A percentile compares a stretch with the other conserved stretches of the same genome.
These are phyloP conservation scores for Cicer judaicum DNA, from an alignment of 306 rosid genomes.

Conservation along the genomic window DNA sequence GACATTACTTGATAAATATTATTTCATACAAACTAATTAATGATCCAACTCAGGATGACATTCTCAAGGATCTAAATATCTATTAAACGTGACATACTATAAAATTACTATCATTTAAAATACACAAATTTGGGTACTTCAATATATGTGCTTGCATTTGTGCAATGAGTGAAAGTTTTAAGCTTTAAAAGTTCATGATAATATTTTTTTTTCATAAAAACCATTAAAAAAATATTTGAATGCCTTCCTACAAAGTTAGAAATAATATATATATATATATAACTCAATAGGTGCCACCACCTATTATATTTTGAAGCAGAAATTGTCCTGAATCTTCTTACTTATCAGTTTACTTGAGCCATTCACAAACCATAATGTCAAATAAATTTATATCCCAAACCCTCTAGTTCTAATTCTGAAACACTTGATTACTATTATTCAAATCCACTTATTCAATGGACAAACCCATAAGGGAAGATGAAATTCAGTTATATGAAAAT, in stretches of 20 bases:
- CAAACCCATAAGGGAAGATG: slow-evolving; percentile 3
- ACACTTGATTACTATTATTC: background rate
- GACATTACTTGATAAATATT: too few relatives aligned
- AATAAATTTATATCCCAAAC: slow-evolving; percentile 17
- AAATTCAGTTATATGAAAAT: slow-evolving; percentile 29
- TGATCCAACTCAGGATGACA: too few relatives aligned
- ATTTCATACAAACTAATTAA: too few relatives aligned
- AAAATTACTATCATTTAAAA: too few relatives aligned
- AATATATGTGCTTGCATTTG: too few relatives aligned
- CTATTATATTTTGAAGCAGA: background rate
- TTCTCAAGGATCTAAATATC: too few relatives aligned
- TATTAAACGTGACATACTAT: too few relatives aligned
- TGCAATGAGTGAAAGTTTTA: too few relatives aligned
- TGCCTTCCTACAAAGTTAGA: background rate
- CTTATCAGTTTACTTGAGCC: too few relatives aligned
- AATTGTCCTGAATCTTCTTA: too few relatives aligned
- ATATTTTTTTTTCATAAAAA: background rate
- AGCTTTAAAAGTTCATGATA: too few relatives aligned
- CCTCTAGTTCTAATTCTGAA: background rate
- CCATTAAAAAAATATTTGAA: background rate
- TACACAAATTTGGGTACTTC: too few relatives aligned
- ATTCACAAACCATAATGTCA: slow-evolving; percentile 25
- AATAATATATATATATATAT: background rate
- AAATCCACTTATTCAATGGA: slow-evolving; percentile 43
- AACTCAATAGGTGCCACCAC: background rate